Evolutionary conservation across 805 yeast species (phyloP), one percentile per base, ranked within the genome.

Genomic region (Candida loeiensis): DNA sequence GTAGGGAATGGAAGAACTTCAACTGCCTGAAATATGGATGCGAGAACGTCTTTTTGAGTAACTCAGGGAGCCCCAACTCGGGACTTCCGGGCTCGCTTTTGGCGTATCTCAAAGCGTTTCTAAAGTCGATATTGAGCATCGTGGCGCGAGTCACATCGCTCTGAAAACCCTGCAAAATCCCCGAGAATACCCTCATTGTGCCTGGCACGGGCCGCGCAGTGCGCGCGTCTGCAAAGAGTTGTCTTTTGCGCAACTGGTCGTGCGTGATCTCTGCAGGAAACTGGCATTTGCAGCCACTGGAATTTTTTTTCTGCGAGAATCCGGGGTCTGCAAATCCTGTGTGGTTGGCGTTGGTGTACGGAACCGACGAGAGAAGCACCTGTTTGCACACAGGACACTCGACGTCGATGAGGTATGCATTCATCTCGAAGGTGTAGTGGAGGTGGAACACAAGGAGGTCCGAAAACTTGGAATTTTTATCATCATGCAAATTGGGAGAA

Each of bases 311-410:
- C 18, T 28, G 31, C 6, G 18, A 15, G n/a, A 28, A 50, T 3
- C 26, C 18, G 1, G 32, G 38, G 32, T 50, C 50, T 9, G 52
- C 43, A 33, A 49, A 52, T 14, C 56, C 56, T 6, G 43, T 33
- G 9, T 28, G 17, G 5, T 27, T 9, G 11, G 36, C 34, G 19
- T 39, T 48, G 5, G 51, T 39, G 14, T 46, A 41, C 3, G 51
- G 48, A 8, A 44, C 35, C 19, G 35, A 30, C 30, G 13, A 3
- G 24, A 38, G 15, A 3, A 32, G 9, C 3, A 2, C n/a, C 16
- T 31, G 13, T 3, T n/a, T n/a, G 26, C 41, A 38, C 4, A n/a
- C 12, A 4, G 36, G 36, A 27, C 41, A 38, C 13, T 16, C n/a
- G 14, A 38, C 18, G 16, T 38, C 20, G 6, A 38, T 9, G 6